Percentiles rank a stretch among this genome's conserved stretches.
phyloP scores from a whole-genome alignment of 805 yeast genomes.

The Sugiyamaella floridensis region DNA sequence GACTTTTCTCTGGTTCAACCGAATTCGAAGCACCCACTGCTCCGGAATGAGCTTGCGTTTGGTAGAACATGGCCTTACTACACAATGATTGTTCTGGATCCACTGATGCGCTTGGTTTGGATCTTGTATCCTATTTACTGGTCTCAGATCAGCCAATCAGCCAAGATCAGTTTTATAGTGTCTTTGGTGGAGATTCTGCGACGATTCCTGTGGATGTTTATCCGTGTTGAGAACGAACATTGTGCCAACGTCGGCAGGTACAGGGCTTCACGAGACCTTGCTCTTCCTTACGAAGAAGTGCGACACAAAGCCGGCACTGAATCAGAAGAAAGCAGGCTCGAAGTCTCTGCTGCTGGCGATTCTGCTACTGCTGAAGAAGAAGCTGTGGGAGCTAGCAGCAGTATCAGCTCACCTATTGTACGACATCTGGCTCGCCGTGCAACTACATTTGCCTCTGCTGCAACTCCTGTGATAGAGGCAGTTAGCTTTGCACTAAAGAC shows the following conservation, averaged over 20 bases:
- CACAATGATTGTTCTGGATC: slow-evolving; percentile 64
- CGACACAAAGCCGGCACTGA: neutral
- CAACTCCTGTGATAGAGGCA: slow-evolving; percentile 24
- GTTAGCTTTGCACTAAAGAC: slow-evolving; percentile 17
- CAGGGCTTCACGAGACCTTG: slow-evolving; percentile 81
- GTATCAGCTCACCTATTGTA: neutral
- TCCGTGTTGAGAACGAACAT: slow-evolving; percentile 96
- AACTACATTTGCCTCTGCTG: slow-evolving; percentile 16
- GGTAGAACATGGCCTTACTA: slow-evolving; percentile 59
- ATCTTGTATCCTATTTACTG: slow-evolving; percentile 77
- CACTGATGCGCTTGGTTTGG: slow-evolving; percentile 83
- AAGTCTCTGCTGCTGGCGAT: neutral
- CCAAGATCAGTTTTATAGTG: slow-evolving; percentile 73
- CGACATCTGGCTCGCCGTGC: neutral
- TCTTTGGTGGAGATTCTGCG: slow-evolving; percentile 78
- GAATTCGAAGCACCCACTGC: slow-evolving; percentile 45
- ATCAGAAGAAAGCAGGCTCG: neutral
- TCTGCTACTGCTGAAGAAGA: slow-evolving; percentile 3
- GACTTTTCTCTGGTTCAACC: slow-evolving; percentile 89
- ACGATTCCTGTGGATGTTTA: slow-evolving; percentile 81
- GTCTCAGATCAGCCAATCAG: slow-evolving; percentile 75
- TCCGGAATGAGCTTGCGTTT: slow-evolving; percentile 68
- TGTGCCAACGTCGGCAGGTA: slow-evolving; percentile 79
- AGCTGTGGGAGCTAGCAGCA: neutral
- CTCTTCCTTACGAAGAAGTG: slow-evolving; percentile 59